These are phyloP conservation scores for Fusarium verticillioides DNA, from an alignment of 2,329 filamentous ascomycete genomes.

Conservation along the genomic window DNA sequence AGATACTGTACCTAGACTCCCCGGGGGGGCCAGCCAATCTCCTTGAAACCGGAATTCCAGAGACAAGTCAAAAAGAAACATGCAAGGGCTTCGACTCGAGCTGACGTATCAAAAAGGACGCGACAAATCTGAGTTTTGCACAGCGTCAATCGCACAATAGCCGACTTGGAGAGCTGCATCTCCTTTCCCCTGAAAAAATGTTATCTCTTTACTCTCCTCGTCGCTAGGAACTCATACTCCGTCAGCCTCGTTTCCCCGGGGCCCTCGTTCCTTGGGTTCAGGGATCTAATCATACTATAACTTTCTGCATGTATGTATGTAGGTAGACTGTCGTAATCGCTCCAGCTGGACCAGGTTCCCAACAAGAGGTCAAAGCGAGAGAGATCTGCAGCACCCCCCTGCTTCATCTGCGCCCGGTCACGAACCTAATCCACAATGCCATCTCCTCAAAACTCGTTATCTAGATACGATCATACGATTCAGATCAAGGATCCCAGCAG, in stretches of 20 bases:
- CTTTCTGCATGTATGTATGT: background rate
- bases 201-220: background rate
- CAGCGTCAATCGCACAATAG: background rate
- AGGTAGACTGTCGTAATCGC: background rate
- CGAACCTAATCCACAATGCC: conserved; percentile 1
- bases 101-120: conserved; percentile 12
- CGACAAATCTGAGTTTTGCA: background rate
- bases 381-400: conserved; percentile 30
- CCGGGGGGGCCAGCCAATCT: background rate
- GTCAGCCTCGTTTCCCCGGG: conserved; percentile 1
- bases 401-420: background rate
- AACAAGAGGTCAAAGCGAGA: conserved; percentile 21
- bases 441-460: conserved; percentile 7
- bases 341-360: background rate
- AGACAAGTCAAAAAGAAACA: background rate
- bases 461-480: conserved; percentile 29
- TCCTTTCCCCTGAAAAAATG: background rate
- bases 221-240: background rate
- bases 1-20: background rate
- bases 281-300: background rate
- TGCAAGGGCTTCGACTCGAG: conserved; percentile 7
- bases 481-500: conserved; percentile 4
- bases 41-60: background rate
- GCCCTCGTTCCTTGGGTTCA: background rate
- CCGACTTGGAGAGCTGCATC: background rate